Evolutionary conservation across 2,329 filamentous ascomycete genomes (phyloP).

Genomic region (Ophiostoma sp.): DNA sequence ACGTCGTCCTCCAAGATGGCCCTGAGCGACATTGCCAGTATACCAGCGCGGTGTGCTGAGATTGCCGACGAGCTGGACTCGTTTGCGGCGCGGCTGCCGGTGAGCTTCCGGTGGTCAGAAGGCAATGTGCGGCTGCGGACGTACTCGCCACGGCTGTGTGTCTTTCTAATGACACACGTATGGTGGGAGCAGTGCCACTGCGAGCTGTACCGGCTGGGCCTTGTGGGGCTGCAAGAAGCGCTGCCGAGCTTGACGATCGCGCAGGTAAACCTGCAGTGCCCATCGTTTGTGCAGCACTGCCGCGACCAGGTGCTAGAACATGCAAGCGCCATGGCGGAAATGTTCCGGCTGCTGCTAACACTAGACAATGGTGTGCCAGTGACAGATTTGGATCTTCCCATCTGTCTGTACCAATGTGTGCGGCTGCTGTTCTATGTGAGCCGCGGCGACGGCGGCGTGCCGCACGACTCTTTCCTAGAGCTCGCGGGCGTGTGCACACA

Average conservation of each 20-base stretch:
- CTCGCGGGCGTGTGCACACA: slow-evolving; percentile 47
- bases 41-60: slow-evolving; percentile 44
- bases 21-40: slow-evolving; percentile 25
- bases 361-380: slow-evolving; percentile 48
- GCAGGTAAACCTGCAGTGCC: slow-evolving; percentile 38
- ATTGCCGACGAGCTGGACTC: slow-evolving; percentile 43
- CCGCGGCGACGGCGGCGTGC: slow-evolving; percentile 40
- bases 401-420: slow-evolving; percentile 52
- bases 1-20: not conserved
- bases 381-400: slow-evolving; percentile 50
- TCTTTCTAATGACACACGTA: slow-evolving; percentile 56
- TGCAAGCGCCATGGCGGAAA: slow-evolving; percentile 50
- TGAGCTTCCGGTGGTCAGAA: slow-evolving; percentile 54
- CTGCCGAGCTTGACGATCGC: slow-evolving; percentile 42
- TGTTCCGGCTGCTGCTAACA: slow-evolving; percentile 48
- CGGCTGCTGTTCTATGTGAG: slow-evolving; percentile 49
- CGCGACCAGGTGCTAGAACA: slow-evolving; percentile 50
- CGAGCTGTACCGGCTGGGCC: slow-evolving; percentile 50
- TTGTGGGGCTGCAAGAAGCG: slow-evolving; percentile 48
- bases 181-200: slow-evolving; percentile 56
- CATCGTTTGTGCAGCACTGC: slow-evolving; percentile 44
- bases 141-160: slow-evolving; percentile 52
- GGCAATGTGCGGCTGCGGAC: slow-evolving; percentile 50
- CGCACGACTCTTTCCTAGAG: slow-evolving; percentile 42
- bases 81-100: slow-evolving; percentile 49